A percentile compares a stretch with the other conserved stretches of the same genome.
Conservation (phyloP, 2,329 filamentous ascomycete species). For the Pochonia chlamydosporia region DNA sequence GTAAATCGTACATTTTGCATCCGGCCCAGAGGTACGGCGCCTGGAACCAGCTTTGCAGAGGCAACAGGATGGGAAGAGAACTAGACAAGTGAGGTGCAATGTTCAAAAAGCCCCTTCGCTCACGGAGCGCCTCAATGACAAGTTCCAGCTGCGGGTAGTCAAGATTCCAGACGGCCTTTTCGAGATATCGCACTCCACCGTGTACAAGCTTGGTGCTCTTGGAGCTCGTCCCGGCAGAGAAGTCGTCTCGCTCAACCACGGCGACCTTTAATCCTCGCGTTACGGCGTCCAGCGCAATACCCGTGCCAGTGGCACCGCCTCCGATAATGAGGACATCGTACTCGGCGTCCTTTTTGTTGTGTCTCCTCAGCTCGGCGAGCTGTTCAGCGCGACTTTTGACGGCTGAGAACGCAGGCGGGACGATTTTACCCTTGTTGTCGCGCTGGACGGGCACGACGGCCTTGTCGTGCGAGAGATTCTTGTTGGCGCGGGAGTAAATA, state of each 20-base stretch:
- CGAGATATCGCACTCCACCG: conserved; percentile 76
- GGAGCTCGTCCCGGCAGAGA: conserved; percentile 74
- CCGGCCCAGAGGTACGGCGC: conserved; percentile 67
- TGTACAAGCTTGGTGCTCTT: conserved; percentile 87
- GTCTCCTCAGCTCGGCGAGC: conserved; percentile 32
- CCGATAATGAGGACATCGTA: conserved; percentile 78
- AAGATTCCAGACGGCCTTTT: conserved; percentile 81
- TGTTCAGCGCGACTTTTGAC: conserved; percentile 30
- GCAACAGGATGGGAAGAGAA: conserved; percentile 80
- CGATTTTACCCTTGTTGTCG: conserved; percentile 29
- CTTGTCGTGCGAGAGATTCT: conserved; percentile 24
- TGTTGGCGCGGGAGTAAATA: conserved; percentile 22
- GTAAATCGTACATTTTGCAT: conserved; percentile 73
- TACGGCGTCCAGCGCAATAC: conserved; percentile 75
- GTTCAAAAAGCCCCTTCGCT: conserved; percentile 77
- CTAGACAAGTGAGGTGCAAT: conserved; percentile 76
- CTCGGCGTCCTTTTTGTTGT: conserved; percentile 26
- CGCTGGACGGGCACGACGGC: conserved; percentile 29
- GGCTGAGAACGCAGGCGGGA: conserved; percentile 30
- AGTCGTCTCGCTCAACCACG: conserved; percentile 77
- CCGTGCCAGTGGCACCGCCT: conserved; percentile 72
- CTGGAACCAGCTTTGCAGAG: conserved; percentile 78
- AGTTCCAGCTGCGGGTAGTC: conserved; percentile 79
- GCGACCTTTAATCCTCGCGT: conserved; percentile 76
- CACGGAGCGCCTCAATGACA: conserved; percentile 74